Evolutionary conservation across 352 stramenopile genomes (phyloP), one percentile per base, ranked within the genome.

Genomic region (Lagenidium giganteum): DNA sequence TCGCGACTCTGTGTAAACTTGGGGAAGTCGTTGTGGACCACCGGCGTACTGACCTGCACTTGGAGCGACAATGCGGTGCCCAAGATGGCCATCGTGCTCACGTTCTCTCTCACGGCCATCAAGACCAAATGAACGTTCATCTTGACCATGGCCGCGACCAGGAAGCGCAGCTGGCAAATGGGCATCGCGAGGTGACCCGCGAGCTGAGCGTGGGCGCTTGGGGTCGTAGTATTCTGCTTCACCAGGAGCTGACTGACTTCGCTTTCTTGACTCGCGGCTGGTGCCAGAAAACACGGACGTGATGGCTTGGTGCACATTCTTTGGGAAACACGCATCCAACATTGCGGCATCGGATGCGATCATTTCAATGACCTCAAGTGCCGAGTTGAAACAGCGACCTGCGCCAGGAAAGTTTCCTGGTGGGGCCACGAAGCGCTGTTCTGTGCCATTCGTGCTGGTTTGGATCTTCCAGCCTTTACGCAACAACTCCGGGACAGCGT

Each of bases 251-350:
- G 54, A 38, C 3, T 32, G 38, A 4, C 45, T 42, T 3, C 62
- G 62, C 44, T 72, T 72, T 3, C 54, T 41, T 13, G n/a, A n/a
- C n/a, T 21, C 23, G 18, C 23, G 41, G 3, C 44, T 57, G 5
- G 34, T 34, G 9, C 36, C 22, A 20, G 59, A 23, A 21, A 91
- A 65, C 25, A 91, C 56, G 21, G 73, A 87, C 39, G 85, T 45
- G 39, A 91, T 88, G 5, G 71, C 71, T 4, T 65, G 68, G 42
- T 87, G 79, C 20, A 91, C 74, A 35, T 88, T 91, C 6, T 60
- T 48, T 5, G 79, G 76, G 34, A 91, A 91, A 49, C 79, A 91
- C 7, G 51, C 57, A 5, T 42, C 63, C 16, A 91, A 41, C 8
- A 89, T 57, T 34, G 82, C 67, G 16, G 67, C 58, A 42, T 91